Conservation (phyloP, 176 grass and related monocot genomes). For the Tillandsia fasciculata region DNA sequence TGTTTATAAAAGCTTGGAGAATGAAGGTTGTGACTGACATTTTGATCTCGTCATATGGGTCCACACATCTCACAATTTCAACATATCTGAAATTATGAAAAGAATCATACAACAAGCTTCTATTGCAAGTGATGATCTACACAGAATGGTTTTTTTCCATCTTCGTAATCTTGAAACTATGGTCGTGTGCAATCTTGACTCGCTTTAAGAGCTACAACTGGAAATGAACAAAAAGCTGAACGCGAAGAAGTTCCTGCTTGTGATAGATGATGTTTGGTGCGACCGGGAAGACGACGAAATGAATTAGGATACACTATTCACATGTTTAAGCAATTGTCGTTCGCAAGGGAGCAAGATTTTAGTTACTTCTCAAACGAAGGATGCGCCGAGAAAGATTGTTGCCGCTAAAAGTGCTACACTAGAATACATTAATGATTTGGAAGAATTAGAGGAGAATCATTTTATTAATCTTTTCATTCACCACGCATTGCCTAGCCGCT, state of each 20-base stretch:
- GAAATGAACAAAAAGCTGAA: background rate
- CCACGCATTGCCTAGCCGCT: background rate
- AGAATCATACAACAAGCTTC: background rate
- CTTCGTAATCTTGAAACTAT: too few species aligned
- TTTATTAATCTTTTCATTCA: background rate
- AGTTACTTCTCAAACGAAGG: background rate
- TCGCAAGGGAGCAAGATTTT: background rate
- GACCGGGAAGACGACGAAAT: background rate
- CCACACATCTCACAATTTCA: background rate
- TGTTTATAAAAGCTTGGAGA: background rate
- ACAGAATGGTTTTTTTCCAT: background rate
- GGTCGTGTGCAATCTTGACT: background rate
- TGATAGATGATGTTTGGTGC: constrained; percentile 33
- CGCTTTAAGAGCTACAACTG: background rate
- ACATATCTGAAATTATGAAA: background rate
- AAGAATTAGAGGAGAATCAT: background rate
- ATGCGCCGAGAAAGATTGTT: background rate
- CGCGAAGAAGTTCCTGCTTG: background rate
- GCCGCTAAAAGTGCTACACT: background rate
- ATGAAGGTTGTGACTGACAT: background rate
- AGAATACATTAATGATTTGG: background rate
- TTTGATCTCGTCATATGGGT: background rate
- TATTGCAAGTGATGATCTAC: background rate
- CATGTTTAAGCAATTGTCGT: background rate
- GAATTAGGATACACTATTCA: background rate